Evolutionary conservation across 306 rosid species (phyloP).

Genomic region (Cicer cuneatum): DNA sequence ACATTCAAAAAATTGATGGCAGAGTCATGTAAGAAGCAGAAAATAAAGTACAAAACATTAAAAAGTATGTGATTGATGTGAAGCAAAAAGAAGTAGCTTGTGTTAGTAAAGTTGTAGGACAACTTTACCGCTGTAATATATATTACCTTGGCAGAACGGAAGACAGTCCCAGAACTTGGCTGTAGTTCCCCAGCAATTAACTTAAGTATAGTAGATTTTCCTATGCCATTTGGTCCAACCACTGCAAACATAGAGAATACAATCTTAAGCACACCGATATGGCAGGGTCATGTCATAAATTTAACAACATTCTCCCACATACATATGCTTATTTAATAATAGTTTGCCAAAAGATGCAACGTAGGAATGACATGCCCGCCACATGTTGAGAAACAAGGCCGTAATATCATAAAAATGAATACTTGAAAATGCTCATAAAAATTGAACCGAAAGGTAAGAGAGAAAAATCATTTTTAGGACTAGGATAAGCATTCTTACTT

Average conservation of each 20-base stretch:
- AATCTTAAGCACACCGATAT: slow-evolving; percentile 39
- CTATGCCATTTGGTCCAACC: slow-evolving; percentile 99
- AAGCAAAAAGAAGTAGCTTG: slow-evolving; percentile 11
- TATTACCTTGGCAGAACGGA: slow-evolving; percentile 96
- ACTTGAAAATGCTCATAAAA: slow-evolving; percentile 22
- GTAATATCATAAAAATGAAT: slow-evolving; percentile 29
- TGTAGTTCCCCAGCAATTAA: slow-evolving; percentile 96
- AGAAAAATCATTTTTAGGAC: slow-evolving; percentile 20
- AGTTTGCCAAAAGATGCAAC: slow-evolving; percentile 39
- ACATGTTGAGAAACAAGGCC: slow-evolving; percentile 6
- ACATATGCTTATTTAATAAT: slow-evolving; percentile 14
- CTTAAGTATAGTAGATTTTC: slow-evolving; percentile 98
- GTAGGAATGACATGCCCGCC: slow-evolving; percentile 32
- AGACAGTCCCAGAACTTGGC: slow-evolving; percentile 95
- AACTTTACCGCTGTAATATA: slow-evolving; percentile 22
- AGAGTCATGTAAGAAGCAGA: slow-evolving; percentile 31
- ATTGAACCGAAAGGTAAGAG: slow-evolving; percentile 7
- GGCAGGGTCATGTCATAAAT: slow-evolving; percentile 24
- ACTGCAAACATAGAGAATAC: slow-evolving; percentile 62
- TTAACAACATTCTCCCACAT: slow-evolving; percentile 30
- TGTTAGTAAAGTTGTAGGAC: slow-evolving; percentile 6
- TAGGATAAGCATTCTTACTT: slow-evolving; percentile 66
- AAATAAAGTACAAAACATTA: slow-evolving; percentile 23
- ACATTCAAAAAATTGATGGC: slow-evolving; percentile 19
- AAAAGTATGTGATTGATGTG: slow-evolving; percentile 29